These are phyloP conservation scores for Solanum arcanum DNA, from an alignment of 257 asterid genomes.

Conservation along the genomic window DNA sequence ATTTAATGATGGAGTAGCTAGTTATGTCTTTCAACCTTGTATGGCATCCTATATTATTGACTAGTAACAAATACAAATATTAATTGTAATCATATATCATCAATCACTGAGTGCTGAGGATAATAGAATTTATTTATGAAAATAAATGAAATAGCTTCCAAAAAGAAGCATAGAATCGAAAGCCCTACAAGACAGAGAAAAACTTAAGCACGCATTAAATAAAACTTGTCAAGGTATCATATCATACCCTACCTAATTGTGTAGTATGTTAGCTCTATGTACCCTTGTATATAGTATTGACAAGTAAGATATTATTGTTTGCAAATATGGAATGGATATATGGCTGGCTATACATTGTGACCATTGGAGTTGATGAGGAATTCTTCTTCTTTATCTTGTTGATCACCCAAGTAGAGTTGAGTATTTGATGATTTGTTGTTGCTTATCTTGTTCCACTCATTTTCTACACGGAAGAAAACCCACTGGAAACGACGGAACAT, in stretches of 20 bases:
- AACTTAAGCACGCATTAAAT: too few relatives aligned
- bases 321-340: neutral
- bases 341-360: conserved; percentile 36
- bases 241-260: neutral
- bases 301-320: neutral
- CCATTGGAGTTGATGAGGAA: conserved; percentile 48
- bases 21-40: neutral
- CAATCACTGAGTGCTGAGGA: neutral
- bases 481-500: conserved; percentile 88
- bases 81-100: neutral
- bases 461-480: conserved; percentile 87
- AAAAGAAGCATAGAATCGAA: too few relatives aligned
- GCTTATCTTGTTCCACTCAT: conserved; percentile 66
- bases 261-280: neutral
- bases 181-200: neutral
- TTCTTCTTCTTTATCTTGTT: conserved; percentile 38
- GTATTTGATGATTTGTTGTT: conserved; percentile 35
- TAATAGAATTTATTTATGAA: neutral
- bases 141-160: too few relatives aligned
- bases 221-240: neutral
- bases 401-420: conserved; percentile 37
- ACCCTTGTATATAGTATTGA: neutral
- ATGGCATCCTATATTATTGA: neutral
- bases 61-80: neutral
- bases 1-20: neutral